Evolutionary conservation across 805 yeast genomes (phyloP).

Genomic region (Teunomyces atbi): DNA sequence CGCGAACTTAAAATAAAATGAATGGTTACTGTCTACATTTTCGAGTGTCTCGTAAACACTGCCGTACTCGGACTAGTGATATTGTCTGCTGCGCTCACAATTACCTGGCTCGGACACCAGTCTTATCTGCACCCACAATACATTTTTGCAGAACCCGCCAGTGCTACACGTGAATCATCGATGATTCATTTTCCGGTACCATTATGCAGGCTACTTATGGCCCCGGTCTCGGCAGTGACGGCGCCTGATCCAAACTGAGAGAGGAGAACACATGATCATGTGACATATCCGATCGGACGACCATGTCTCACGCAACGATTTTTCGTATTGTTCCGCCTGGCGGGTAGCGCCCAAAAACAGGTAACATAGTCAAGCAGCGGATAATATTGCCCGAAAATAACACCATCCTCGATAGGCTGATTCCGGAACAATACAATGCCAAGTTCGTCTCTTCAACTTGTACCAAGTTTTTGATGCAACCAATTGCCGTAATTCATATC

Average conservation of each 20-base stretch:
- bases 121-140: too few relatives aligned
- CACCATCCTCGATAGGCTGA: too few relatives aligned
- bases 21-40: too few relatives aligned
- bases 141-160: too few relatives aligned
- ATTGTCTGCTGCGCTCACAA: not conserved
- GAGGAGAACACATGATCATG: not conserved
- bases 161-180: not conserved
- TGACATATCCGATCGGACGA: conserved; percentile 3
- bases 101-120: not conserved
- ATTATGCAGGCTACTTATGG: not conserved
- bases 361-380: not conserved
- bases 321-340: not conserved
- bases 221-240: not conserved
- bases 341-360: not conserved
- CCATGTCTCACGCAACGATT: not conserved
- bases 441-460: not conserved
- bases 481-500: too few relatives aligned
- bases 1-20: not conserved
- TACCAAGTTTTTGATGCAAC: not conserved
- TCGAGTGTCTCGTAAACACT: too few relatives aligned
- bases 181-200: conserved; percentile 1
- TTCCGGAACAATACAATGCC: not conserved
- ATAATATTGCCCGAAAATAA: not conserved
- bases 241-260: not conserved
- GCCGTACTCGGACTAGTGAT: not conserved